Evolutionary conservation across 257 asterid genomes (phyloP).

Genomic region (Nyctanthes arbortristis): DNA sequence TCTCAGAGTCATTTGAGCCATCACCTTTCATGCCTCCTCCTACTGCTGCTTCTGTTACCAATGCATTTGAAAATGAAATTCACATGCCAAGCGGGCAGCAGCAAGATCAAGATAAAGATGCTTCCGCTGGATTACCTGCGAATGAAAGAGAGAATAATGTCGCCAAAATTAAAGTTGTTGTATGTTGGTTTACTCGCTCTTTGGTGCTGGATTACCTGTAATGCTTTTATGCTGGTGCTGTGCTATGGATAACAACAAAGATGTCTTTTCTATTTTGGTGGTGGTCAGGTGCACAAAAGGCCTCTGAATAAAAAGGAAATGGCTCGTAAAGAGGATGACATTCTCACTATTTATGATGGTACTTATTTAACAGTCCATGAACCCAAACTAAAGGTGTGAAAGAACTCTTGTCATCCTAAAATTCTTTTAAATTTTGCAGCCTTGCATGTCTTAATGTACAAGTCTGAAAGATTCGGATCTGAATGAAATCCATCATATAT

Average conservation of each 20-base stretch:
- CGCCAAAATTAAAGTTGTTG: constrained; percentile 98
- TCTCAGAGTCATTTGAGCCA: constrained; percentile 88
- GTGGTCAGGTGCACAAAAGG: constrained; percentile 97
- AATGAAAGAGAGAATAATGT: constrained; percentile 86
- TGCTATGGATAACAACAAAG: constrained; percentile 15
- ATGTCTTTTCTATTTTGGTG: constrained; percentile 11
- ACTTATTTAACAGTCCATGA: constrained; percentile 79
- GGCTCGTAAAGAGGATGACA: constrained; percentile 88
- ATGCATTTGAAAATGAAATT: constrained; percentile 65
- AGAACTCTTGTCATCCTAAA: constrained; percentile 17
- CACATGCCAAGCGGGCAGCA: constrained; percentile 56
- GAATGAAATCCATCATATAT: not conserved
- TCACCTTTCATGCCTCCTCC: constrained; percentile 93
- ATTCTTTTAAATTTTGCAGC: constrained; percentile 5
- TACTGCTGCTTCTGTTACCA: constrained; percentile 69
- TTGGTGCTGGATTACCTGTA: not conserved
- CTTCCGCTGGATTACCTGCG: constrained; percentile 44
- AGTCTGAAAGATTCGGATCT: not conserved
- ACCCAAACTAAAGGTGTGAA: constrained; percentile 87
- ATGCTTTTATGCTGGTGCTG: constrained; percentile 9
- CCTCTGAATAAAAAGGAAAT: constrained; percentile 94
- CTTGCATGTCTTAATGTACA: constrained; percentile 8
- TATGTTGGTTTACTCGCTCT: constrained; percentile 36
- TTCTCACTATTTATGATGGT: constrained; percentile 75
- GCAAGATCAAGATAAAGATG: constrained; percentile 62